Base-by-base conservation (phyloP, 2,329 filamentous ascomycete genomes). In the Epichloe brachyelytri region DNA sequence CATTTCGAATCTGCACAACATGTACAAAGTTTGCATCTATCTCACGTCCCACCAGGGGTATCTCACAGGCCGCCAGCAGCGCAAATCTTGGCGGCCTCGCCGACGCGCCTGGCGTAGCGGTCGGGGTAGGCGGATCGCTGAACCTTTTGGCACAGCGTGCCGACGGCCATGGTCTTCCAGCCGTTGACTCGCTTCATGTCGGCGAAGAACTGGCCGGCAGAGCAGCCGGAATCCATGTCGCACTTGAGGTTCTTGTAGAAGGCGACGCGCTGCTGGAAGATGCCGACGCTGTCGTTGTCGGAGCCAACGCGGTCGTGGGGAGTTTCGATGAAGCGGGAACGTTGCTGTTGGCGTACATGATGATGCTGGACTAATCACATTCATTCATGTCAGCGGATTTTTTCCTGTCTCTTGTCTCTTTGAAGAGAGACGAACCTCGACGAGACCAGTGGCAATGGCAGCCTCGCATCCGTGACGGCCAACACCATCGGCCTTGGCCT, bases 201-300 rank as follows among this genome's bases (percentile, higher is more conserved):
- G 11, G 5, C 15, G 49, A 54, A 53, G 55, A 60, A 60, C 44
- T 55, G 56, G 38, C 54, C 49, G 19, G 57, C 54, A 12, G 58
- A 58, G 53, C 58, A 60, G 26, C 19, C 53, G 47, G 56, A 53
- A 26, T 49, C 50, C 58, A 60, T 60, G 54, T 54, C 46, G 49
- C 58, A 60, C 34, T 39, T 44, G 22, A 60, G 37, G 51, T 60
- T 50, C 49, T 53, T 56, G 52, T 58, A 60, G 48, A 53, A 47
- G 20, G 40, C 47, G 39, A 50, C 58, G 43, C 58, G 57, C 54
- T 60, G 58, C 55, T 60, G 58, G 51, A 60, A 58, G 48, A 60
- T 51, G 48, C 58, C 58, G 43, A 60, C 30, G 49, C 52, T 54
- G 56, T 60, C 58, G 43, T 59, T 38, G 53, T 60, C 57, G 43